These are phyloP conservation scores for Coccomyxa subellipsoidea DNA, from an alignment of 163 green algal genomes.

Conservation along the genomic window DNA sequence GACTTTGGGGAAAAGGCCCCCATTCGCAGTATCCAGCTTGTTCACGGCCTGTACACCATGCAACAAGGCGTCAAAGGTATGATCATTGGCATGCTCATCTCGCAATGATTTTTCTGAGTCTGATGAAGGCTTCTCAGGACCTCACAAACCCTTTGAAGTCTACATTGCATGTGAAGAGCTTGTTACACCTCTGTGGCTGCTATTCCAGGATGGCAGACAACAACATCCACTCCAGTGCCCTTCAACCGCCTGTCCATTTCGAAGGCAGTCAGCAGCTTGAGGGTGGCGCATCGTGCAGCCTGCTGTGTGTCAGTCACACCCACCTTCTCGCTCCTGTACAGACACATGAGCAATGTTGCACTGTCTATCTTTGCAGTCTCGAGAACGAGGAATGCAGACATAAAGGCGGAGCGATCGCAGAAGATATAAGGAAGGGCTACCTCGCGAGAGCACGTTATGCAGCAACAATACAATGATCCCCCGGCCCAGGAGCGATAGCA, in stretches of 20 bases:
- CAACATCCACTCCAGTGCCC: neutral
- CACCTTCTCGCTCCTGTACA: constrained; percentile 9
- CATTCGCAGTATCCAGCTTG: neutral
- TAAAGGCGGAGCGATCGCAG: too few relatives aligned
- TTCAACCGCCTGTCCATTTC: constrained; percentile 1
- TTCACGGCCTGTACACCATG: neutral
- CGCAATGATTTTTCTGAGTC: too few relatives aligned
- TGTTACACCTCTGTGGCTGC: neutral
- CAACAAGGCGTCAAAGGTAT: too few relatives aligned
- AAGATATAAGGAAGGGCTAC: too few relatives aligned
- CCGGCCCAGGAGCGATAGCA: too few relatives aligned
- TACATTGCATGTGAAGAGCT: too few relatives aligned
- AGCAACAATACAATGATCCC: too few relatives aligned
- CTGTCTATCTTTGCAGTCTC: neutral
- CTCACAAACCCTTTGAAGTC: too few relatives aligned
- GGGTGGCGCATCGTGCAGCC: neutral
- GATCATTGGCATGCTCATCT: too few relatives aligned
- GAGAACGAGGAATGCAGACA: too few relatives aligned
- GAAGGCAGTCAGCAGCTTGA: neutral
- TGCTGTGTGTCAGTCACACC: neutral
- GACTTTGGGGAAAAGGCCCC: neutral
- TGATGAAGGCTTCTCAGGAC: too few relatives aligned
- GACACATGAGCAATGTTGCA: neutral
- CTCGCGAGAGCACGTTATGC: too few relatives aligned
- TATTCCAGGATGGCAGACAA: neutral